A percentile compares a stretch with the other conserved stretches of the same genome.
These are phyloP conservation scores for Aspergillus sp. DNA, from an alignment of 2,329 filamentous ascomycete genomes.

Conservation along the genomic window DNA sequence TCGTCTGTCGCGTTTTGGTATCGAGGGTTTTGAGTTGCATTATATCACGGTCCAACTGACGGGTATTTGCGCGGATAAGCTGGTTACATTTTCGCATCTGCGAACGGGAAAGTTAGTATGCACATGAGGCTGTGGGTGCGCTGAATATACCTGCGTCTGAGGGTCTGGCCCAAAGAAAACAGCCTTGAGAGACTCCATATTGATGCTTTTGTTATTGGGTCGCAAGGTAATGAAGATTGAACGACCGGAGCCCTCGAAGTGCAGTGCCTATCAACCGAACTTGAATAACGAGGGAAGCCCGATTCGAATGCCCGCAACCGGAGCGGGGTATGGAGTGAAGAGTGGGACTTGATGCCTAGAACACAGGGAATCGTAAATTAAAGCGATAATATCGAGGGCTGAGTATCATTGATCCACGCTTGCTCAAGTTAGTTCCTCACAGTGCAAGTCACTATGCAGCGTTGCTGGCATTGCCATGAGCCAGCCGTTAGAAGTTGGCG, in stretches of 20 bases:
- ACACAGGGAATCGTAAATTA: background rate
- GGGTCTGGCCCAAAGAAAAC: slow-evolving; percentile 93
- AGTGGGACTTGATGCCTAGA: background rate
- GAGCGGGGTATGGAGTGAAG: slow-evolving; percentile 1
- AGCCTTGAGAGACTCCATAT: slow-evolving; percentile 79
- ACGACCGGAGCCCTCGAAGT: background rate
- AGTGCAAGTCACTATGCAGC: background rate
- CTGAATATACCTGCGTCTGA: slow-evolving; percentile 73
- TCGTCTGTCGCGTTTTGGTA: slow-evolving; percentile 78
- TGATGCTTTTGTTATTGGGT: background rate
- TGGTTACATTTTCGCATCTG: slow-evolving; percentile 95
- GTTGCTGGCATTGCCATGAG: background rate
- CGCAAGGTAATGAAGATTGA: background rate
- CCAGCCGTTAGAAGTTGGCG: background rate
- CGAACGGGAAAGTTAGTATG: slow-evolving; percentile 9
- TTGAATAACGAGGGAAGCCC: background rate
- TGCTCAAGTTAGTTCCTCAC: background rate
- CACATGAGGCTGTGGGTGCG: background rate
- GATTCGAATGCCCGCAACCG: background rate
- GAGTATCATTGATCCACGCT: background rate
- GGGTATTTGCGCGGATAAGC: slow-evolving; percentile 84
- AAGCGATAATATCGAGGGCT: too few species aligned
- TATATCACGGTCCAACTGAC: slow-evolving; percentile 94
- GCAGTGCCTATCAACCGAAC: background rate
- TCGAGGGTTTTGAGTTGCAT: slow-evolving; percentile 74